A percentile compares a stretch with the other conserved stretches of the same genome.
phyloP scores from a whole-genome alignment of 2,329 filamentous ascomycete genomes.

The Ilyonectria mors-panacis region DNA sequence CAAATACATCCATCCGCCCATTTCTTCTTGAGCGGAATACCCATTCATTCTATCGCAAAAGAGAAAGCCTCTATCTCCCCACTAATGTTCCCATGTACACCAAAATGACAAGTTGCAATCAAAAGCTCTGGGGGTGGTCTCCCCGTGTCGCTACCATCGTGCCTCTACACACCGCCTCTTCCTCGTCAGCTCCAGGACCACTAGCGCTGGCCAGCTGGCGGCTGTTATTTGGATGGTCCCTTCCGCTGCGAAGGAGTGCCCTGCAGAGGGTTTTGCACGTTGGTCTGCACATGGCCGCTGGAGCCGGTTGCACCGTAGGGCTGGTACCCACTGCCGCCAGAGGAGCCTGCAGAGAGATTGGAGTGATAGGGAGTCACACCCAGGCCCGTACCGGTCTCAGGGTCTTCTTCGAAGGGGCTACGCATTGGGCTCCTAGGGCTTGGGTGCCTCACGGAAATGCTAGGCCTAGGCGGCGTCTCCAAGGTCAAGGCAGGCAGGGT shows the following conservation, averaged over 20 bases:
- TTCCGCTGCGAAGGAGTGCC: conserved; percentile 33
- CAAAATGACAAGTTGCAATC: conserved; percentile 35
- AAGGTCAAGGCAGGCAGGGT: conserved; percentile 55
- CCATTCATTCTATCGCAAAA: conserved; percentile 35
- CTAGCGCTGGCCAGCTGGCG: conserved; percentile 46
- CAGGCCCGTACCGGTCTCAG: conserved; percentile 53
- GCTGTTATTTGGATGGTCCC: conserved; percentile 34
- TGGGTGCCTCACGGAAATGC: conserved; percentile 46
- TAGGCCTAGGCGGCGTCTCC: conserved; percentile 43
- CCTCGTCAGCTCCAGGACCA: conserved; percentile 39
- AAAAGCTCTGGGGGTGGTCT: conserved; percentile 18
- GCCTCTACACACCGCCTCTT: conserved; percentile 30
- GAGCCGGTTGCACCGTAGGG: conserved; percentile 31
- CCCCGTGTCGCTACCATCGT: conserved; percentile 31
- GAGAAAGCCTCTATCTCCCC: conserved; percentile 5
- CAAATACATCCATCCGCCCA: conserved; percentile 36
- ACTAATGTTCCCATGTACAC: conserved; percentile 36
- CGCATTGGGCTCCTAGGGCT: conserved; percentile 52
- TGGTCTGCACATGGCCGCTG: conserved; percentile 35
- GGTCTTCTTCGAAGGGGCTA: conserved; percentile 61
- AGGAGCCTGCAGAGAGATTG: conserved; percentile 43
- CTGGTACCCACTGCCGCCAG: conserved; percentile 42
- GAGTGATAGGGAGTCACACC: conserved; percentile 49
- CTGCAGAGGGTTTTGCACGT: conserved; percentile 42
- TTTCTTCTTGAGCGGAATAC: conserved; percentile 29